Percentiles rank a stretch among this genome's conserved stretches.
phyloP scores from a whole-genome alignment of 2,329 filamentous ascomycete genomes.

The Curvularia spicifera region DNA sequence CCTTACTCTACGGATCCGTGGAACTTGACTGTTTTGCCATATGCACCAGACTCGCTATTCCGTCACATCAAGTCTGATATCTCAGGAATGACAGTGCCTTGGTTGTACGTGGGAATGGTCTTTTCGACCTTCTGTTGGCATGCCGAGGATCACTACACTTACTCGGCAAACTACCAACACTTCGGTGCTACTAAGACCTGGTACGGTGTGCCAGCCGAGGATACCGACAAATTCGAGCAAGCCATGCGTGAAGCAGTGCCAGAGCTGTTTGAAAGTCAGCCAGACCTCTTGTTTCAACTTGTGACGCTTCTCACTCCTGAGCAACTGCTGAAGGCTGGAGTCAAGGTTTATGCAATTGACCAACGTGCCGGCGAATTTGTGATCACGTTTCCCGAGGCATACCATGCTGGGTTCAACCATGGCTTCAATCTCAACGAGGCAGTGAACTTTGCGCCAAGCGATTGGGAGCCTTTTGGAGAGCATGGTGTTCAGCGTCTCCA shows the following conservation, averaged over 20 bases:
- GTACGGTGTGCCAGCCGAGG: constrained; percentile 95
- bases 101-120: constrained; percentile 99
- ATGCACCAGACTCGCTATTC: constrained; percentile 91
- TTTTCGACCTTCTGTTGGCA: constrained; percentile 99
- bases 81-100: constrained; percentile 98
- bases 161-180: constrained; percentile 98
- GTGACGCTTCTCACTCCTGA: constrained; percentile 96
- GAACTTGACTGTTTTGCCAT: constrained; percentile 92
- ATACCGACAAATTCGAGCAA: constrained; percentile 91
- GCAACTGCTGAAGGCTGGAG: constrained; percentile 89
- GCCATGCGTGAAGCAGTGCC: constrained; percentile 96
- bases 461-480: constrained; percentile 94
- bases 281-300: constrained; percentile 92
- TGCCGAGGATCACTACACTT: constrained; percentile 97
- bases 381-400: constrained; percentile 94
- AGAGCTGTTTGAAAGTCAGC: constrained; percentile 95
- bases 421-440: constrained; percentile 99
- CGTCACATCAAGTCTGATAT: constrained; percentile 98
- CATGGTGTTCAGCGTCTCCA: constrained; percentile 85
- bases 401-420: constrained; percentile 98
- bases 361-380: constrained; percentile 96
- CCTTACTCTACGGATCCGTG: constrained; percentile 88
- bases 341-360: constrained; percentile 92
- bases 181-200: constrained; percentile 98
- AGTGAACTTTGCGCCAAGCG: constrained; percentile 92